Evolutionary conservation across 176 grass and related monocot genomes (phyloP).

Genomic region (Leersia perrieri): DNA sequence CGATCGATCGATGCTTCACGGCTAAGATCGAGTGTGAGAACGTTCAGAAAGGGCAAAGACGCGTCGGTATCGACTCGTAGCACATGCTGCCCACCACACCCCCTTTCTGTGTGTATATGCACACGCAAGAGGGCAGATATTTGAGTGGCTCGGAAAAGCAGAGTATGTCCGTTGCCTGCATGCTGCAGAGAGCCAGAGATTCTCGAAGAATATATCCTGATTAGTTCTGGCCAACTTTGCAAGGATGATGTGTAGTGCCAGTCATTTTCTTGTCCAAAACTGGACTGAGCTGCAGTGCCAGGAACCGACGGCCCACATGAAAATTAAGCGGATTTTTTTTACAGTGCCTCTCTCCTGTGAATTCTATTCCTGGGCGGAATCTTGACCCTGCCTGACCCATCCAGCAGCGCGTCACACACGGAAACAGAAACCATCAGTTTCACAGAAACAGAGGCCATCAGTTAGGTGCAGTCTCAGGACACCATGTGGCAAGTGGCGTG

Average conservation of each 20-base stretch:
- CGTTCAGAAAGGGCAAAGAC: neutral
- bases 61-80: neutral
- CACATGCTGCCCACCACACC: neutral
- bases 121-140: neutral
- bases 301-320: neutral
- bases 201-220: neutral
- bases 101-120: neutral
- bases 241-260: neutral
- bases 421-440: neutral
- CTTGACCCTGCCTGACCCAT: neutral
- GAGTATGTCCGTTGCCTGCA: neutral
- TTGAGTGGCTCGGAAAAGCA: neutral
- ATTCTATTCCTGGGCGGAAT: neutral
- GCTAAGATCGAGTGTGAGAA: neutral
- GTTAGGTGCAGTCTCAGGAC: neutral
- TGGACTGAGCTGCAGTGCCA: neutral
- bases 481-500: neutral
- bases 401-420: neutral
- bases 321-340: neutral
- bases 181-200: neutral
- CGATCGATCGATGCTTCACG: neutral
- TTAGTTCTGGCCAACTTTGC: neutral
- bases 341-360: neutral
- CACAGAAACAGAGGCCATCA: neutral
- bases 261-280: neutral